These are phyloP conservation scores for Venturia nashicola DNA, from an alignment of 2,329 filamentous ascomycete species.

Conservation along the genomic window DNA sequence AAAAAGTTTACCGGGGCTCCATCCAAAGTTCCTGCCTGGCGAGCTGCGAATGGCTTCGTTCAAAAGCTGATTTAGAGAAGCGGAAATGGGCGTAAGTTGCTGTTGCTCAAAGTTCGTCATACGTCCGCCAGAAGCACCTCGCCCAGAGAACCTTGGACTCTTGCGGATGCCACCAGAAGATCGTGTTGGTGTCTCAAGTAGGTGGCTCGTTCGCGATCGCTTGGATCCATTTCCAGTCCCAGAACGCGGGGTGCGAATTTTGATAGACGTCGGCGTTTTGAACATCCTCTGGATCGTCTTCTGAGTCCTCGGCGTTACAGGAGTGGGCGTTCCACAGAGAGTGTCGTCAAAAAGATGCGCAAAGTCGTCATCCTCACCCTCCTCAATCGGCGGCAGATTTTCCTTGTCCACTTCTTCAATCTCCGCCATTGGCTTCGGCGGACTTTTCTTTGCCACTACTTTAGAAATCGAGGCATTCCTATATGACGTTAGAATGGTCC, in stretches of 20 bases:
- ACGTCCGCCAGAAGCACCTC: not conserved
- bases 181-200: slow-evolving; percentile 22
- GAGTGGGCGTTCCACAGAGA: slow-evolving; percentile 18
- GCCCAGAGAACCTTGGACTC: slow-evolving; percentile 15
- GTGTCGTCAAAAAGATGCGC: slow-evolving; percentile 49
- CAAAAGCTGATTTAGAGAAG: slow-evolving; percentile 51
- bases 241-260: slow-evolving; percentile 22
- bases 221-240: slow-evolving; percentile 22
- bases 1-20: slow-evolving; percentile 12
- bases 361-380: slow-evolving; percentile 35
- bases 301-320: slow-evolving; percentile 47
- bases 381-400: slow-evolving; percentile 34
- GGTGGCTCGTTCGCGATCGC: slow-evolving; percentile 14
- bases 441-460: slow-evolving; percentile 9
- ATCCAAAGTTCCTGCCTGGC: slow-evolving; percentile 19
- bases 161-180: slow-evolving; percentile 25
- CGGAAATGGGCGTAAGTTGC: slow-evolving; percentile 44
- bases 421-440: slow-evolving; percentile 17
- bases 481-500: too few species aligned
- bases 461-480: too few species aligned
- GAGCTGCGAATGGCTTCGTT: slow-evolving; percentile 35
- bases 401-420: slow-evolving; percentile 41
- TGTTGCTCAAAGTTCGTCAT: slow-evolving; percentile 13
- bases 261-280: slow-evolving; percentile 31
- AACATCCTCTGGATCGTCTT: slow-evolving; percentile 36